A percentile compares a stretch with the other conserved stretches of the same genome.
Evolutionary conservation across 495 filamentous ascomycete species (phyloP).

Genomic region (Neurospora cerealis): DNA sequence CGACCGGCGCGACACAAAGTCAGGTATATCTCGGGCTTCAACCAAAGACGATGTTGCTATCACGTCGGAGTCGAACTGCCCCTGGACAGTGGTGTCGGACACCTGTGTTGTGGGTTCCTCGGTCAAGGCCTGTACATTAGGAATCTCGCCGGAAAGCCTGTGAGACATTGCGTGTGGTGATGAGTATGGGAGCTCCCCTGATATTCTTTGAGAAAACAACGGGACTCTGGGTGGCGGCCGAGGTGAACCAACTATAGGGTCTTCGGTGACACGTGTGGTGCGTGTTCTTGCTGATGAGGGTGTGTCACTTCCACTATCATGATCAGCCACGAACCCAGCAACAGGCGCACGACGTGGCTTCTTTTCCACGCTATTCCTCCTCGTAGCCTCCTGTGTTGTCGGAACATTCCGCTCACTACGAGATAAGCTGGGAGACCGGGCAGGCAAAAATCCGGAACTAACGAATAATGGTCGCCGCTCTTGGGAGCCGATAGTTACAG

Average conservation of each 20-base stretch:
- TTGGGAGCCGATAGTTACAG: conserved; percentile 5
- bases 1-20: conserved; percentile 14
- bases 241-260: not conserved
- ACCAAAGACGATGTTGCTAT: conserved; percentile 8
- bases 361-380: conserved; percentile 7
- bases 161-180: not conserved
- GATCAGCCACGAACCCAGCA: conserved; percentile 18
- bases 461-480: conserved; percentile 1
- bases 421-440: not conserved
- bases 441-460: not conserved
- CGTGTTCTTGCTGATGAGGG: conserved; percentile 22
- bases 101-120: conserved; percentile 24
- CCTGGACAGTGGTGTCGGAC: conserved; percentile 25
- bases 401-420: conserved; percentile 4
- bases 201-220: not conserved
- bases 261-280: conserved; percentile 17
- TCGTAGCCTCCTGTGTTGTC: conserved; percentile 9
- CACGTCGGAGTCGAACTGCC: conserved; percentile 26
- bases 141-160: not conserved
- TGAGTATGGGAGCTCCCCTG: not conserved
- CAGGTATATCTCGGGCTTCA: conserved; percentile 14
- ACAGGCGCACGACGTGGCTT: conserved; percentile 9
- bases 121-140: conserved; percentile 3
- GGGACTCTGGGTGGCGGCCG: conserved; percentile 3
- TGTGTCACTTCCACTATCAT: not conserved